Conservation (phyloP, 768 basidiomycete genomes). For the Russula dissimulans region DNA sequence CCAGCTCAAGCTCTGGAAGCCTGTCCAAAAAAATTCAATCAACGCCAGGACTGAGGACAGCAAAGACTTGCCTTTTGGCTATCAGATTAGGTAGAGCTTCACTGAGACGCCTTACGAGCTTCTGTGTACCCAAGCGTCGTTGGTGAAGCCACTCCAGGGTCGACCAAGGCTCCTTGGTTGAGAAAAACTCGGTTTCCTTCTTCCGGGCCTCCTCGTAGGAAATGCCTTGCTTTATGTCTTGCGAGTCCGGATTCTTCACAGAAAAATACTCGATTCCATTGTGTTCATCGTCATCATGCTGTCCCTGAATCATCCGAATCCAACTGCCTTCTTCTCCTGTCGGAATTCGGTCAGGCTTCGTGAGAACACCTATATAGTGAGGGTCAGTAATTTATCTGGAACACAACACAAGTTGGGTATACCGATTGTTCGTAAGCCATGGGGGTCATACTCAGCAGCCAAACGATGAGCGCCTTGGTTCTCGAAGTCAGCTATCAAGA, state of each 20-base stretch:
- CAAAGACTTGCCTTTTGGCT: conserved; percentile 1
- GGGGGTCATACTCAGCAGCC: conserved; percentile 48
- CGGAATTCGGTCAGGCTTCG: conserved; percentile 11
- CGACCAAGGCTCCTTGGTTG: conserved; percentile 7
- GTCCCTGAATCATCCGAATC: not conserved
- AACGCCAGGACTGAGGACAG: not conserved
- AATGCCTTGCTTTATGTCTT: conserved; percentile 13
- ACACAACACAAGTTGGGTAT: conserved; percentile 14
- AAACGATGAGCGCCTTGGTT: conserved; percentile 67
- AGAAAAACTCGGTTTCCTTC: conserved; percentile 14
- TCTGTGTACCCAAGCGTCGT: conserved; percentile 14
- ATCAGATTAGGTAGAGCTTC: conserved; percentile 10
- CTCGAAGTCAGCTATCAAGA: conserved; percentile 57
- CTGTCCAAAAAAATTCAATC: conserved; percentile 26
- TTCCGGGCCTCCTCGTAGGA: conserved; percentile 14
- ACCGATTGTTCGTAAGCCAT: conserved; percentile 66
- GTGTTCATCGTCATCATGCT: not conserved
- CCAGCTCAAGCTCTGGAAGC: conserved; percentile 50
- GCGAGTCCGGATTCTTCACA: conserved; percentile 17
- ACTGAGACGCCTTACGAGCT: conserved; percentile 8
- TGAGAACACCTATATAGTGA: not conserved
- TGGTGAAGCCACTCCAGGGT: conserved; percentile 3
- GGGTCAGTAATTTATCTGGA: not conserved
- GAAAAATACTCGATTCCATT: conserved; percentile 5
- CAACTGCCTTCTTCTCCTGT: conserved; percentile 8